phyloP scores from a whole-genome alignment of 176 grass and related monocot genomes.

The Lolium multiflorum region DNA sequence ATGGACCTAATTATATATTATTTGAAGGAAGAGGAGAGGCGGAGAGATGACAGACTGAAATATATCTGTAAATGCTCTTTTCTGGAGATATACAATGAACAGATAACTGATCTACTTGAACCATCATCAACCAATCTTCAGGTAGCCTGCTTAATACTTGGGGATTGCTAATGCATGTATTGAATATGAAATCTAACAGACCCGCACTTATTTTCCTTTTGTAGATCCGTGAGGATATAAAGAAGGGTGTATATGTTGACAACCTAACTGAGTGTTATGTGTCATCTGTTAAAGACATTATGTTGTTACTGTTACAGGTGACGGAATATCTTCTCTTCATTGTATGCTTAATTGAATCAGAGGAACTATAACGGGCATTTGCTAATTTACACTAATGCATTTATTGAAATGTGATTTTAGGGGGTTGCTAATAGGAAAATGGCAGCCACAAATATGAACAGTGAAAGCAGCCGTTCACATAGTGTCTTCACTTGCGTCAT shows the following conservation, averaged over 20 bases:
- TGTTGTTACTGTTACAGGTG: constrained; percentile 84
- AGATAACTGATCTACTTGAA: constrained; percentile 93
- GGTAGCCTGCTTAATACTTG: constrained; percentile 43
- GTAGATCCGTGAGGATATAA: constrained; percentile 93
- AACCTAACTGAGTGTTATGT: constrained; percentile 79
- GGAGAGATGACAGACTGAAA: constrained; percentile 67
- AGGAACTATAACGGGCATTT: neutral
- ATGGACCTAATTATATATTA: constrained; percentile 14
- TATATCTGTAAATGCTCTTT: constrained; percentile 94
- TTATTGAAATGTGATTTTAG: constrained; percentile 49
- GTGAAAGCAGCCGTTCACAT: constrained; percentile 91
- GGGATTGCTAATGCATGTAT: constrained; percentile 9
- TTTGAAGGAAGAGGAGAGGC: constrained; percentile 80
- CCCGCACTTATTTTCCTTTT: constrained; percentile 32
- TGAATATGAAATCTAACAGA: constrained; percentile 13
- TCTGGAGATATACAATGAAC: constrained; percentile 96
- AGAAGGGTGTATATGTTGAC: constrained; percentile 94
- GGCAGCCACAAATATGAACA: constrained; percentile 95
- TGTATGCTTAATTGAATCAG: neutral
- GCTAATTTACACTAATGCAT: constrained; percentile 25
- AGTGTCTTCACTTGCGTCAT: constrained; percentile 94
- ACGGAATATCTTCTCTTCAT: constrained; percentile 29
- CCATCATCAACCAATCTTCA: constrained; percentile 88
- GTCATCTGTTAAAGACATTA: constrained; percentile 77
- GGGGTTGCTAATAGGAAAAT: constrained; percentile 89